Base-by-base conservation (phyloP, 495 filamentous ascomycete species). In the Xylaria longipes region DNA sequence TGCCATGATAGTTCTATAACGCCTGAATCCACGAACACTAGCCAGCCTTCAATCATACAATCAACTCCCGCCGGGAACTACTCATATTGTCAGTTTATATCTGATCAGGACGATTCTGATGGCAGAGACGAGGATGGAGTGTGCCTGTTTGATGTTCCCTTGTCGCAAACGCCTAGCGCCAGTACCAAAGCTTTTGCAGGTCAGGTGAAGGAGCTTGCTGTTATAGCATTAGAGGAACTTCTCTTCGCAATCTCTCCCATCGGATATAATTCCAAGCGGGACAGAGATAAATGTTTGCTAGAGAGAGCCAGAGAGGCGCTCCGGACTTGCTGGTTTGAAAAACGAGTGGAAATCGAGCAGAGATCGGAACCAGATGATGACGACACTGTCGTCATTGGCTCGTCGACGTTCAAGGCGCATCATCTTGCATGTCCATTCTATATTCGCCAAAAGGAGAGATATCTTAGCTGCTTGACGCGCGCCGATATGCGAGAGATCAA, bases 361-460 rank as follows among this genome's bases (percentile, higher is more conserved):
- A 50, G 17, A 50, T n/a, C 41, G 39, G 68, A 71, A 9, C 39
- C 45, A 37, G 57, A 65, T 46, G 60, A 71, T 29, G 17, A 41
- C 22, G 60, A 71, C 60, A 33, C 60, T 35, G 27, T 71, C 7
- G 11, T 71, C 12, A 29, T 65, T 6, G 43, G 58, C 20, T 35
- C 29, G 15, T 25, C 56, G 3, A 45, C 33, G 15, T 37, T 39
- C 20, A 37, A 12, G 56, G 27, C 29, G 12, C 6, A n/a, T 39
- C 27, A 67, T 63, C 54, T 73, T 9, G 0, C 68, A 3, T 77
- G 75, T 63, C 75, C 73, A 1, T 77, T 75, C 46, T 75, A 75
- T 27, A 35, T 43, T 14, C 12, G 22, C n/a, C 37, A 69, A 14
- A 68, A 60, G 35, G 31, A 61, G 17, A 66, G 69, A 14, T 41